Conservation (phyloP, 2,329 filamentous ascomycete genomes). For the Colletotrichum cuscutae region DNA sequence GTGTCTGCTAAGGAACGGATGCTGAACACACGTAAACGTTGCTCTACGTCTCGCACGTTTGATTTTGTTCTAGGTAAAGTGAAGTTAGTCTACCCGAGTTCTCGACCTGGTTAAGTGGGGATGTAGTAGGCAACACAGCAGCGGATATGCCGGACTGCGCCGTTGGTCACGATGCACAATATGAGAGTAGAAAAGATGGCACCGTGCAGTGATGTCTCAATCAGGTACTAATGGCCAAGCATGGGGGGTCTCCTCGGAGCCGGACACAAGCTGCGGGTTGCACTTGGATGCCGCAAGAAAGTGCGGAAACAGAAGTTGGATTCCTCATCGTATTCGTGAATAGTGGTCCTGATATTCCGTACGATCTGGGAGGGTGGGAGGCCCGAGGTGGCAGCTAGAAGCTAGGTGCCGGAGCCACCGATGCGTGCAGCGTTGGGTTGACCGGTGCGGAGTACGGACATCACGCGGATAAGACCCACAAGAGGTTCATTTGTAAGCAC, state of each 20-base stretch:
- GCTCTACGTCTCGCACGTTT: neutral
- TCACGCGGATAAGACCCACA: neutral
- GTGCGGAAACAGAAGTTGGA: neutral
- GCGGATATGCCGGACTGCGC: neutral
- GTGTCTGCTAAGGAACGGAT: neutral
- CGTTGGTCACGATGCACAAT: neutral
- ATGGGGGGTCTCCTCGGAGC: neutral
- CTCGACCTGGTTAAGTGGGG: neutral
- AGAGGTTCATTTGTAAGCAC: conserved; percentile 11
- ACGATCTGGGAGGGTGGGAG: neutral
- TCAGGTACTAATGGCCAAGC: neutral
- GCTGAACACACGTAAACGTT: neutral
- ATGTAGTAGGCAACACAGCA: neutral
- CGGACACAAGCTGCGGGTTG: neutral
- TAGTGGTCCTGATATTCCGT: no score
- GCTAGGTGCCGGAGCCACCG: conserved; percentile 24
- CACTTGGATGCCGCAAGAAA: neutral
- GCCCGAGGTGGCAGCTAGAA: neutral
- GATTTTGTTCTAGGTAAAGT: neutral
- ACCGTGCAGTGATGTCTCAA: neutral
- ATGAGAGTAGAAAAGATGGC: neutral
- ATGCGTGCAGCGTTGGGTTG: neutral
- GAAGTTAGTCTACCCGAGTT: neutral
- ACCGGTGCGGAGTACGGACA: no score
- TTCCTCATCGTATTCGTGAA: no score